A percentile compares a stretch with the other conserved stretches of the same genome.
phyloP scores from a whole-genome alignment of 1,139 yeast genomes.

The Saccharomyces hybrid region DNA sequence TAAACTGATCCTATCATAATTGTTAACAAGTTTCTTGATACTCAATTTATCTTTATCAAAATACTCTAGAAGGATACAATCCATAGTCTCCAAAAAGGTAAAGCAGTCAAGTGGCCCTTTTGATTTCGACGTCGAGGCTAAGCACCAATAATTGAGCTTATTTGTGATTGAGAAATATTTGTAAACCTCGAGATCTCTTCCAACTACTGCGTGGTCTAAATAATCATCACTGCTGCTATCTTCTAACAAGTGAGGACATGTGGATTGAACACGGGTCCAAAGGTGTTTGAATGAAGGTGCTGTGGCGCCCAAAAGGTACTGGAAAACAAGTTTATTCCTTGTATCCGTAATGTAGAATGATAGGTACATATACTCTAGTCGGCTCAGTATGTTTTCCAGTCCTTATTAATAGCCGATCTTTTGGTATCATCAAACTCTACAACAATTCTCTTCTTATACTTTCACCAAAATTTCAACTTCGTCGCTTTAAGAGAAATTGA shows the following conservation, averaged over 20 bases:
- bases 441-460: neutral
- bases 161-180: conserved; percentile 18
- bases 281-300: conserved; percentile 25
- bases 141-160: conserved; percentile 24
- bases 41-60: conserved; percentile 27
- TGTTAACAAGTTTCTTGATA: conserved; percentile 23
- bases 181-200: conserved; percentile 20
- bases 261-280: conserved; percentile 18
- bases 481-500: neutral
- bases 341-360: conserved; percentile 27
- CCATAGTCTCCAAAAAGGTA: conserved; percentile 21
- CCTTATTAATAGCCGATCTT: neutral
- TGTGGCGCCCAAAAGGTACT: conserved; percentile 23
- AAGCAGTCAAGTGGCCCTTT: conserved; percentile 13
- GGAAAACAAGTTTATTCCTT: conserved; percentile 22
- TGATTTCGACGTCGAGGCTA: conserved; percentile 3
- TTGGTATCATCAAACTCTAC: neutral
- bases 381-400: neutral
- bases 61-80: conserved; percentile 21
- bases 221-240: neutral
- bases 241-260: conserved; percentile 14
- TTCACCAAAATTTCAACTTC: neutral
- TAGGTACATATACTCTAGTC: conserved; percentile 18
- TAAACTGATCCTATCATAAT: conserved; percentile 26
- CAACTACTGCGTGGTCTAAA: conserved; percentile 10